Percentiles rank a stretch among this genome's conserved stretches.
phyloP scores from a whole-genome alignment of 352 stramenopile species.

The Phytophthora multivora region DNA sequence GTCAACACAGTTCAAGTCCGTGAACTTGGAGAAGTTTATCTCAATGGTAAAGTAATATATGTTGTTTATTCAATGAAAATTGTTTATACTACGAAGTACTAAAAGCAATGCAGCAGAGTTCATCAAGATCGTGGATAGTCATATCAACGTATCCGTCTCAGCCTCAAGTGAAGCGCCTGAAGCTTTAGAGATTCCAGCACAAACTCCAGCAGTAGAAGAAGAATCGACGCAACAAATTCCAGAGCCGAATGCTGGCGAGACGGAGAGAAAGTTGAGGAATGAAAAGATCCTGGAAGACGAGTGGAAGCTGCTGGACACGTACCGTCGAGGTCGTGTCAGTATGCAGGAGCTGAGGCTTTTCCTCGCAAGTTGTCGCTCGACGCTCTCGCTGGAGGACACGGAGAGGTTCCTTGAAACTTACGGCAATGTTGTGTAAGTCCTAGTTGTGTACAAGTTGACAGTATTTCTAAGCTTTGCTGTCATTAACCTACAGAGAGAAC shows the following conservation, averaged over 20 bases:
- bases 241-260: conserved; percentile 18
- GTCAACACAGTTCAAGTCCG: conserved; percentile 56
- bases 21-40: conserved; percentile 68
- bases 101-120: conserved; percentile 43
- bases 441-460: neutral
- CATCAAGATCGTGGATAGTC: conserved; percentile 74
- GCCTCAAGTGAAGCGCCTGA: conserved; percentile 3
- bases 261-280: conserved; percentile 26
- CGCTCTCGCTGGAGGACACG: conserved; percentile 46
- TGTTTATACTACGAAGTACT: too few relatives aligned
- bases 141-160: conserved; percentile 31
- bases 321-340: conserved; percentile 44
- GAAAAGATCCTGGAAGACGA: conserved; percentile 48
- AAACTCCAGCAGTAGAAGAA: neutral
- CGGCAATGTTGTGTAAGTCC: conserved; percentile 35
- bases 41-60: conserved; percentile 44
- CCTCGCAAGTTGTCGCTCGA: conserved; percentile 48
- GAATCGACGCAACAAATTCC: neutral
- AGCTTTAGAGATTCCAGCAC: neutral
- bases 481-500: conserved; percentile 3
- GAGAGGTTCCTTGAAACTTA: conserved; percentile 64
- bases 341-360: conserved; percentile 53
- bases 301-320: conserved; percentile 66
- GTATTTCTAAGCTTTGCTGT: neutral
- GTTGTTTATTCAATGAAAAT: too few relatives aligned